Base-by-base conservation (phyloP, 2,329 filamentous ascomycete species). In the Neonectria punicea region DNA sequence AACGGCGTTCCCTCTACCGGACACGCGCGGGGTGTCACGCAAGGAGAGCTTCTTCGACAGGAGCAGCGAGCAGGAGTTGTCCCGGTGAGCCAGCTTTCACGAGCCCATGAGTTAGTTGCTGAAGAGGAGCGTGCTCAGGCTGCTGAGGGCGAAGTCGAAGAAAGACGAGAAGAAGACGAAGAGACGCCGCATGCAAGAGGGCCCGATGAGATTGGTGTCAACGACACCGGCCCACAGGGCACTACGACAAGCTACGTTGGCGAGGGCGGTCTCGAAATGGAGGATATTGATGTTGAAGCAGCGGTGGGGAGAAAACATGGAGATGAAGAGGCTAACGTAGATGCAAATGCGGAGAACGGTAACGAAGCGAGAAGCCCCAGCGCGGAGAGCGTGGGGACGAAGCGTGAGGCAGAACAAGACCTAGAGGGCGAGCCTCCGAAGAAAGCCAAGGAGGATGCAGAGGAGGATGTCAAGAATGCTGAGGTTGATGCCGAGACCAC, bases 11-110 rank as follows among this genome's bases (percentile, higher is more conserved):
- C 86, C 0, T 89, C 87, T 8, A 85, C 84, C 65, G 79, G 79
- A 1, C 78, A 79, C 65, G 68, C 80, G 68, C 76, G 86, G 47
- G 92, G 87, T 32, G 87, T 94, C 57, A 94, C 92, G 1, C 93
- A 97, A 79, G 93, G 93, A 53, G 93, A 97, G 78, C 84, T 97
- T 22, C 83, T 97, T 25, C 85, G 93, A n/a, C 92, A 96, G 79
- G 93, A 97, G 78, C 93, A 97, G 80, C 89, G 92, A 75, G 91
- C 92, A 1, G 92, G 92, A 41, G 89, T 95, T 16, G 90, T 95
- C 7, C 91, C 93, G 25, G 86, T 89, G 36, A 87, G 84, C 62
- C 89, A 91, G 75, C 80, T 89, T 25, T 79, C 82, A 46, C 80
- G 85, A 56, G 79, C 75, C 46, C 83, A 81, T 58, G 74, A 78